Base-by-base conservation (phyloP, 441 rosid genomes). In the Aleurites moluccanus region DNA sequence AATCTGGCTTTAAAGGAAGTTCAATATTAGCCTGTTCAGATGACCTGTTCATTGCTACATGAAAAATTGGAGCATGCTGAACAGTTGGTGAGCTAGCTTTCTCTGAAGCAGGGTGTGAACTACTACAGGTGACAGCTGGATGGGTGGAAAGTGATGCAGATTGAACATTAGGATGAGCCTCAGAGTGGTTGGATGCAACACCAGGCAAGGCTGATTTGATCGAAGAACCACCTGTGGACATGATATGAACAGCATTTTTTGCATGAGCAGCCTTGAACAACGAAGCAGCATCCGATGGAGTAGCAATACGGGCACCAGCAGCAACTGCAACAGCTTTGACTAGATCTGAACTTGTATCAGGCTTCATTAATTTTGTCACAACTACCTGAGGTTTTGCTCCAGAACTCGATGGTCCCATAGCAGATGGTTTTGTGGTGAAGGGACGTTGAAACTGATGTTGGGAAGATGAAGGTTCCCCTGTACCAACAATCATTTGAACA, bases 281-380 rank as follows among this genome's bases (percentile, higher is more conserved):
- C 21, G 89, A 80, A 50, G 86, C 88, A 63, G 93, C 88, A 64
- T 85, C 88, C 70, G 90, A 84, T 40, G 85, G 86, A 72, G 90
- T 81, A 78, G 85, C 88, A 81, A 91, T 88, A 47, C 93, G 92
- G n/a, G 96, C 96, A 42, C 97, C 98, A 21, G 95, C 91, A 78
- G 94, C 93, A 67, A 83, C 93, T 62, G 97, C 92, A 79, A 92
- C 85, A 73, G 98, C 98, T 77, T 88, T 85, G 81, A 88, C 85
- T 50, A 89, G 86, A 74, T 88, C 92, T 10, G 86, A 74, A 75
- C 80, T 79, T 53, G 77, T 76, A 72, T 77, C 80, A 67, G 91
- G 74, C 80, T 82, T 91, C 20, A 74, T 69, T 23, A 77, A 77
- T 66, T 80, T 90, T 74, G 83, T 87, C 23, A 74, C 67, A 64